Base-by-base conservation (phyloP, 1,284 basidiomycete species). In the Peniophora sp. region DNA sequence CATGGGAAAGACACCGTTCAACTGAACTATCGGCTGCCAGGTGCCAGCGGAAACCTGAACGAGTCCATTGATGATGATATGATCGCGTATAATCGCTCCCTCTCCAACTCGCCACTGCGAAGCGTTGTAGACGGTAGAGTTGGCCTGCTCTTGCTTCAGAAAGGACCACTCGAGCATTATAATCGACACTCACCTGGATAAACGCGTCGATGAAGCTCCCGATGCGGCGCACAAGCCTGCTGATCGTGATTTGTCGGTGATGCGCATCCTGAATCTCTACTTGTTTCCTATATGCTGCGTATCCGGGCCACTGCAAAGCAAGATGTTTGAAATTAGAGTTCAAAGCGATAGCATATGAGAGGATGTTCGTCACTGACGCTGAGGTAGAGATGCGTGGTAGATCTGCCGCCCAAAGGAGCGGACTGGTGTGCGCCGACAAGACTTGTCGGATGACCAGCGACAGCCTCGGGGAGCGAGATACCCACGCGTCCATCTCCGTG, bases 1-100 rank as follows among this genome's bases (percentile, higher is more conserved):
- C 38, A 41, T 41, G 16, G n/a, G 16, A 20, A 41, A 41, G 19
- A 41, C 38, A n/a, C 19, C n/a, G 38, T 17, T 25, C 43, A 55
- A 8, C 43, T 55, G 54, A 3, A 55, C 50, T 14, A 56, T 50
- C 2, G 55, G 55, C 55, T 49, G 51, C 55, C 55, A 56, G 9
- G 45, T 50, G 16, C 50, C 53, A 1, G 34, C 48, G 0, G 53
- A 55, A 23, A 56, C 55, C 38, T 56, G 55, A n/a, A 56, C 43
- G 41, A 55, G 23, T 2, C 55, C 55, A 10, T 55, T 50, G 24
- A 56, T 39, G 11, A 55, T 25, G 23, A 56, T 53, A 8, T 56
- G 50, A 2, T 52, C 35, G 47, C 20, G 35, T 3, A 32, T 55
- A 20, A 55, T 55, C 24, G 19, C 19, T 9, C 44, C 45, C 3